Evolutionary conservation across 1,139 yeast genomes (phyloP).

Genomic region (Citeromyces hawaiiensis): DNA sequence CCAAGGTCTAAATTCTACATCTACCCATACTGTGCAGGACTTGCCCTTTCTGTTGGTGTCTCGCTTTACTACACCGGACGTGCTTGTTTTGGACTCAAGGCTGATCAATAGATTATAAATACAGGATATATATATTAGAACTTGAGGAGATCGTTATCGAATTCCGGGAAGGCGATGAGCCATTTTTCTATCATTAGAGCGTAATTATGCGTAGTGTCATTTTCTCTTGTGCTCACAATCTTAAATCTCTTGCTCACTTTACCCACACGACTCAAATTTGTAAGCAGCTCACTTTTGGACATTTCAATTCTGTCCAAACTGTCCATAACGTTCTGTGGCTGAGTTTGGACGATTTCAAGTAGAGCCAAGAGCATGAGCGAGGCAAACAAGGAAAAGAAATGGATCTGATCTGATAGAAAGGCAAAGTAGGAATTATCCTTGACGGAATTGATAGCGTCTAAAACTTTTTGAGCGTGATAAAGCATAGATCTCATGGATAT

Average conservation of each 20-base stretch:
- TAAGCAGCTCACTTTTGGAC: conserved; percentile 6
- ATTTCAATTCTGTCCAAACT: conserved; percentile 6
- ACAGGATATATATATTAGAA: neutral
- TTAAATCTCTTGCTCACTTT: conserved; percentile 6
- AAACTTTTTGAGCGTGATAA: conserved; percentile 27
- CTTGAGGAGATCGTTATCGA: conserved; percentile 4
- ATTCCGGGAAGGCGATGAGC: neutral
- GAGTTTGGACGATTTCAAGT: conserved; percentile 7
- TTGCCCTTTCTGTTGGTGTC: conserved; percentile 57
- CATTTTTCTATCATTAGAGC: conserved; percentile 5
- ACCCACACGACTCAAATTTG: conserved; percentile 6
- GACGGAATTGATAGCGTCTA: conserved; percentile 26
- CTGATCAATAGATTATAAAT: conserved; percentile 13
- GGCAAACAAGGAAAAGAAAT: conserved; percentile 39
- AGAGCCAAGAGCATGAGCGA: conserved; percentile 28
- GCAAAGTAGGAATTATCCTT: conserved; percentile 54
- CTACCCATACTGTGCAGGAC: conserved; percentile 83
- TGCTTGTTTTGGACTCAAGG: conserved; percentile 65
- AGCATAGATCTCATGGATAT: conserved; percentile 8
- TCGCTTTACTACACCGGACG: conserved; percentile 71
- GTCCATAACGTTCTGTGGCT: neutral
- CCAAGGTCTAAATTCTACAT: conserved; percentile 71
- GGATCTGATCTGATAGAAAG: conserved; percentile 56
- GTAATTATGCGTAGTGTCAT: conserved; percentile 7
- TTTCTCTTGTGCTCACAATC: conserved; percentile 6